Evolutionary conservation across 306 rosid genomes (phyloP).

Genomic region (Styphnolobium japonicum): DNA sequence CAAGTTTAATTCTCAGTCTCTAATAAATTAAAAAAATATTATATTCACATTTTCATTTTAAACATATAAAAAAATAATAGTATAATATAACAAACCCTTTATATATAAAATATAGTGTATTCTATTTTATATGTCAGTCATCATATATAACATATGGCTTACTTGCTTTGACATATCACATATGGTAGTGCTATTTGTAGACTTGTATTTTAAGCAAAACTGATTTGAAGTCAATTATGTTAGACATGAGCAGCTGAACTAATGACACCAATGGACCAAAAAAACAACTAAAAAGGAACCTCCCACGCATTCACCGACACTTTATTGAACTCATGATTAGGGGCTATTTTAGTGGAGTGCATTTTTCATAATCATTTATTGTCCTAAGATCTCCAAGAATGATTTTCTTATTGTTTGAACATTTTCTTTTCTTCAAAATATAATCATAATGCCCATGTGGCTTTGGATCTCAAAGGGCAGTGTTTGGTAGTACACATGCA

Average conservation of each 20-base stretch:
- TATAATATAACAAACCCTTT: too few relatives aligned
- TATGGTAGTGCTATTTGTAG: background rate
- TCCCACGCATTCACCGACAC: background rate
- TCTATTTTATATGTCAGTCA: background rate
- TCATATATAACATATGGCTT: background rate
- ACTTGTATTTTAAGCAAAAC: background rate
- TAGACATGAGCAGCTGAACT: background rate
- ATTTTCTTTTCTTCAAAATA: background rate
- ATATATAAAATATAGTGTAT: too few relatives aligned
- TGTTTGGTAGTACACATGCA: background rate
- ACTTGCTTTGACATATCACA: background rate
- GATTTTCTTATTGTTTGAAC: background rate
- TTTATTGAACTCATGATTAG: conserved; percentile 29
- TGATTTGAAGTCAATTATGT: background rate
- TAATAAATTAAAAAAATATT: too few relatives aligned
- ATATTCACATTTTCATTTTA: too few relatives aligned
- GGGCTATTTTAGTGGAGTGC: conserved; percentile 22
- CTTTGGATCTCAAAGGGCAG: conserved; percentile 25
- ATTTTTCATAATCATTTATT: background rate
- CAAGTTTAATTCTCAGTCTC: too few relatives aligned
- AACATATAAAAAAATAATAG: too few relatives aligned
- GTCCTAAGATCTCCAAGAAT: background rate
- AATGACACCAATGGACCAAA: background rate
- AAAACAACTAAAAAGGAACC: background rate
- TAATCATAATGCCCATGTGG: conserved; percentile 27